phyloP scores from a whole-genome alignment of 345 rosid genomes.

The Boechera stricta region DNA sequence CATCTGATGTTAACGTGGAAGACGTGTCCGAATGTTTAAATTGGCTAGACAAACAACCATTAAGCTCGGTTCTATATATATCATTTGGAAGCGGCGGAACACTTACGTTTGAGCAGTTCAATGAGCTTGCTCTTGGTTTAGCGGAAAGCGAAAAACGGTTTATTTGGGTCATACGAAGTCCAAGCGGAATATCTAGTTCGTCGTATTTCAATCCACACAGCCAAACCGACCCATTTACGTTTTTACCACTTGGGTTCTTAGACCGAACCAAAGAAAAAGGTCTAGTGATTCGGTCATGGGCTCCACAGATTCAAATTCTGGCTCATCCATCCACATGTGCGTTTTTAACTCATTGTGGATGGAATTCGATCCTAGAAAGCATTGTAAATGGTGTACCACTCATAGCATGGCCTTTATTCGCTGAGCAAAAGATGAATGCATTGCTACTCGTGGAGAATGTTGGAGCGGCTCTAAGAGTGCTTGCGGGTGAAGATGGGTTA shows the following conservation, averaged over 20 bases:
- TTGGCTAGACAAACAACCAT: conserved; percentile 62
- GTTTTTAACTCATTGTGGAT: conserved; percentile 43
- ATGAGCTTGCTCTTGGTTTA: conserved; percentile 40
- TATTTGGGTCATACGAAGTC: conserved; percentile 40
- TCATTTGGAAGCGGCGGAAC: conserved; percentile 84
- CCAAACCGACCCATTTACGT: conserved; percentile 25
- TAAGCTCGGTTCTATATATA: conserved; percentile 61
- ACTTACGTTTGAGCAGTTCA: conserved; percentile 40
- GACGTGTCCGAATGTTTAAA: conserved; percentile 33
- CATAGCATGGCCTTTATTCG: conserved; percentile 43
- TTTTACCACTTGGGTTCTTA: conserved; percentile 36
- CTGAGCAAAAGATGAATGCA: conserved; percentile 42
- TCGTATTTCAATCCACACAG: conserved; percentile 36
- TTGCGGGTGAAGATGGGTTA: not conserved
- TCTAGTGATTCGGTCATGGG: conserved; percentile 36
- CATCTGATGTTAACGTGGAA: not conserved
- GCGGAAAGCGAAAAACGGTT: conserved; percentile 24
- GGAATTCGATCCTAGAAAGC: conserved; percentile 44
- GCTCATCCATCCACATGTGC: conserved; percentile 38
- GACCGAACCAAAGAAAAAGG: conserved; percentile 38
- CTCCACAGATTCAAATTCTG: conserved; percentile 36
- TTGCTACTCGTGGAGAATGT: conserved; percentile 28
- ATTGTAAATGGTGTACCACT: conserved; percentile 41
- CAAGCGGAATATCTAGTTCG: conserved; percentile 17
- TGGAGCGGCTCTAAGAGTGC: conserved; percentile 9